These are phyloP conservation scores for Kazachstania kunashirensis DNA, from an alignment of 805 yeast genomes.

Conservation along the genomic window DNA sequence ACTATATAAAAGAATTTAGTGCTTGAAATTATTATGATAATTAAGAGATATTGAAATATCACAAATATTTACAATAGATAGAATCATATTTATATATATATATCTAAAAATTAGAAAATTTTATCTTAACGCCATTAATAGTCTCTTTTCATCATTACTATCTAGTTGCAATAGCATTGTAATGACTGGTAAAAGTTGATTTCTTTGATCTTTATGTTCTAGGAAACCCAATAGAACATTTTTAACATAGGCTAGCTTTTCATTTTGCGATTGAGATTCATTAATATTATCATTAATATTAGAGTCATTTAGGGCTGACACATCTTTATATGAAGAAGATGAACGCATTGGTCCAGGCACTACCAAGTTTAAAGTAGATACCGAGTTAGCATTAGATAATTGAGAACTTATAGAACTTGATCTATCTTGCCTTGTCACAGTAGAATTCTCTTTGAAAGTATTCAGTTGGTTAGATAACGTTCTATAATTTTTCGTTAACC, in stretches of 20 bases:
- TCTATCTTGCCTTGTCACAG: conserved; percentile 22
- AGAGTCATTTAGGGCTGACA: background rate
- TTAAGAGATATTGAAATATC: background rate
- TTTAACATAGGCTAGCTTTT: conserved; percentile 66
- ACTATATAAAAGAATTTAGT: conserved; percentile 39
- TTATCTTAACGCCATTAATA: conserved; percentile 42
- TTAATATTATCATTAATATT: background rate
- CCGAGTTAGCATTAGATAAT: conserved; percentile 9
- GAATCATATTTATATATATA: background rate
- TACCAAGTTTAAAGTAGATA: conserved; percentile 1
- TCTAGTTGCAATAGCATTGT: conserved; percentile 62
- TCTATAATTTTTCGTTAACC: conserved; percentile 63
- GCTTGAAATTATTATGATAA: background rate
- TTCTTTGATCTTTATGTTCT: conserved; percentile 88
- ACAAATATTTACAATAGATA: background rate
- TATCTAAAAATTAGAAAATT: too few species aligned
- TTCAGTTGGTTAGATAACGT: conserved; percentile 49
- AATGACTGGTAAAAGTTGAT: conserved; percentile 74
- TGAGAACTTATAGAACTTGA: conserved; percentile 31
- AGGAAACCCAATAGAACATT: conserved; percentile 86
- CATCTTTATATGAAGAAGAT: conserved; percentile 11
- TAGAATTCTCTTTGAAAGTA: conserved; percentile 31
- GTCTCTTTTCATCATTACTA: conserved; percentile 62
- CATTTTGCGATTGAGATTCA: conserved; percentile 20
- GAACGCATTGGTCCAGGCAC: conserved; percentile 12